phyloP scores from a whole-genome alignment of 2,329 filamentous ascomycete species.

The Colletotrichum phormii region DNA sequence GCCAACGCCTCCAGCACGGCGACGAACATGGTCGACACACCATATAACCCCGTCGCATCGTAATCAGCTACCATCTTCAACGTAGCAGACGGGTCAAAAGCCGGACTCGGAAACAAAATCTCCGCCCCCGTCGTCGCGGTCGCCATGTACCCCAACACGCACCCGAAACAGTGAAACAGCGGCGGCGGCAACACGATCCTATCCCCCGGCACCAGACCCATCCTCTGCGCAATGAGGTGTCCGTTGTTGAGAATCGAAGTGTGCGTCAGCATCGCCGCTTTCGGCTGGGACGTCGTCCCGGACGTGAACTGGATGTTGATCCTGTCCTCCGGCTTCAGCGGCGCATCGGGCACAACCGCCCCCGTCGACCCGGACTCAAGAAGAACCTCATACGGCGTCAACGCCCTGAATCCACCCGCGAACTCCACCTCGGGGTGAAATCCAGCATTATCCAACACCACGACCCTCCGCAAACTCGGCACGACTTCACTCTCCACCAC shows the following conservation, averaged over 20 bases:
- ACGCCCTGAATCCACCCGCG: constrained; percentile 47
- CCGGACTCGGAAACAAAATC: constrained; percentile 87
- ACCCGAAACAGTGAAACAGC: constrained; percentile 91
- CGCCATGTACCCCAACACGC: constrained; percentile 94
- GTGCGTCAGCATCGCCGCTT: constrained; percentile 91
- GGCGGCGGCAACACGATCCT: constrained; percentile 87
- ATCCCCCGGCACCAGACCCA: constrained; percentile 81
- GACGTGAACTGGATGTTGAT: constrained; percentile 98
- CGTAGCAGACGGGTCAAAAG: constrained; percentile 83
- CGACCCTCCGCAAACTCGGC: constrained; percentile 76
- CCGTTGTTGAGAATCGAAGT: constrained; percentile 94
- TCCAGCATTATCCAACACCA: constrained; percentile 82
- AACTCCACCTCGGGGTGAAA: constrained; percentile 59
- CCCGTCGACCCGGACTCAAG: constrained; percentile 45
- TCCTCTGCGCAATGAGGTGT: constrained; percentile 82
- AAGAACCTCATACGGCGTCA: constrained; percentile 60
- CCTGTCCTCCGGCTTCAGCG: constrained; percentile 72
- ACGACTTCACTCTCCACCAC: constrained; percentile 60
- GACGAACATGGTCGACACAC: constrained; percentile 95
- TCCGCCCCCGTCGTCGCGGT: constrained; percentile 83
- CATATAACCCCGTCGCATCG: constrained; percentile 77
- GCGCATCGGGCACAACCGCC: constrained; percentile 55
- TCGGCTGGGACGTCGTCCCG: constrained; percentile 91
- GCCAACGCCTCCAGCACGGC: constrained; percentile 84
- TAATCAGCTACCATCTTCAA: constrained; percentile 68